These are phyloP conservation scores for Ophiostoma quercus DNA, from an alignment of 2,329 filamentous ascomycete genomes.

Conservation along the genomic window DNA sequence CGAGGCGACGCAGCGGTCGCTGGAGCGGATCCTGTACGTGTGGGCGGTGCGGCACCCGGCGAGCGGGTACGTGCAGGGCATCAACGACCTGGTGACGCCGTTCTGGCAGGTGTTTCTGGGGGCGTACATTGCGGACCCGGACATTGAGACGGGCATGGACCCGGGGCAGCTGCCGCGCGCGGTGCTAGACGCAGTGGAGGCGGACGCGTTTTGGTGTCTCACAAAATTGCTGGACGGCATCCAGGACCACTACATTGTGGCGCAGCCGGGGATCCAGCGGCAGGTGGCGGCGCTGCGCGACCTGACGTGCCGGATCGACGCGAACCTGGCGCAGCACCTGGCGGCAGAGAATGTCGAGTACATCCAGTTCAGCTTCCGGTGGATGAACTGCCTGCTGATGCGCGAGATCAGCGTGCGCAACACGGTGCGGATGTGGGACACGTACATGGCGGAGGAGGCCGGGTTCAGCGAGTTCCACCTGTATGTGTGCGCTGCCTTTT, in stretches of 20 bases:
- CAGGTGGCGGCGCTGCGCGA: conserved; percentile 87
- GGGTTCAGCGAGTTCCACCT: conserved; percentile 98
- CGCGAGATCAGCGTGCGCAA: conserved; percentile 93
- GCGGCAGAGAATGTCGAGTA: conserved; percentile 92
- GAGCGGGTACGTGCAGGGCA: conserved; percentile 95
- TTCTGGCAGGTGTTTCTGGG: conserved; percentile 98
- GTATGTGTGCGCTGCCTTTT: conserved; percentile 94
- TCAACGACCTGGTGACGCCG: conserved; percentile 94
- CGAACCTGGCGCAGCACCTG: conserved; percentile 75
- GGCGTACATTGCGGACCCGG: conserved; percentile 87
- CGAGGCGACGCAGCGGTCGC: conserved; percentile 87
- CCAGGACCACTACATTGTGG: conserved; percentile 97
- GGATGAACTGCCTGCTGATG: conserved; percentile 99
- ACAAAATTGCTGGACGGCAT: conserved; percentile 98
- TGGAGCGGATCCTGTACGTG: conserved; percentile 92
- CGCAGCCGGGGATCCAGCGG: conserved; percentile 91
- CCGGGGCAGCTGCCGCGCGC: conserved; percentile 85
- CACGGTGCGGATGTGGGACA: conserved; percentile 99
- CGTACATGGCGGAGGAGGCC: conserved; percentile 95
- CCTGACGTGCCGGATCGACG: conserved; percentile 84
- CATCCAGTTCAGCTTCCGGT: conserved; percentile 97
- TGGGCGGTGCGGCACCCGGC: conserved; percentile 98
- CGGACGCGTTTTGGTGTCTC: conserved; percentile 96
- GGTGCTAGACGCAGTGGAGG: conserved; percentile 93
- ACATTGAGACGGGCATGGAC: conserved; percentile 93